Evolutionary conservation across 129 eudicot species (phyloP).

Genomic region (Tagetes patula): DNA sequence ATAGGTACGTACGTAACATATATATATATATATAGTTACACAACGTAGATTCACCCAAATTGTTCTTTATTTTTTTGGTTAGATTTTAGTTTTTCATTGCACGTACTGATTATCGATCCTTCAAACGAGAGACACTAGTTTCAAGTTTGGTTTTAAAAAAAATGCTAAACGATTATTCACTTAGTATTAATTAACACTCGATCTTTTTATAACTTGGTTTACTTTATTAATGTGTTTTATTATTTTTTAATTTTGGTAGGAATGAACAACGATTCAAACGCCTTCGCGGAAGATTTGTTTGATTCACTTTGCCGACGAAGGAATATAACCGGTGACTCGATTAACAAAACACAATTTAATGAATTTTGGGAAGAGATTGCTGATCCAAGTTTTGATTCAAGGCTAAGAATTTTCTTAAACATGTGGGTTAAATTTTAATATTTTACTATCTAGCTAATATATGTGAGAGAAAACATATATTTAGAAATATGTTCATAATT

Average conservation of each 20-base stretch:
- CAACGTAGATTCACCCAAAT: no score
- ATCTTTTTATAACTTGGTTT: no score
- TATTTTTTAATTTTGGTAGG: conserved; percentile 23
- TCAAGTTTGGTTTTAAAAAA: background rate
- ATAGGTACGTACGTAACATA: conserved; percentile 61
- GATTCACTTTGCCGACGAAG: conserved; percentile 48
- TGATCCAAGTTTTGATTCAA: conserved; percentile 61
- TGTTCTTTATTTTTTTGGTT: no score
- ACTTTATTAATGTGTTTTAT: background rate
- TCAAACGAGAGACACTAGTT: background rate
- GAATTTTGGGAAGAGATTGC: conserved; percentile 65
- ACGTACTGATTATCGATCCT: background rate
- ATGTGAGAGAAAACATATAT: background rate
- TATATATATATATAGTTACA: no score
- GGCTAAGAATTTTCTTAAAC: conserved; percentile 61
- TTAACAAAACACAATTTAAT: conserved; percentile 44
- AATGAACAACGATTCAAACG: conserved; percentile 53
- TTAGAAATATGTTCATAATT: background rate
- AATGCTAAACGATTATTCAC: background rate
- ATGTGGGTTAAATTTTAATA: conserved; percentile 34
- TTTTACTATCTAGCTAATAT: no score
- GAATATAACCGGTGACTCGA: conserved; percentile 39
- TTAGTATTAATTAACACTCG: no score
- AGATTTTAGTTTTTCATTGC: no score
- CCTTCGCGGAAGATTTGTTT: conserved; percentile 52